These are phyloP conservation scores for Stylosanthes scabra DNA, from an alignment of 331 rosid genomes.

Conservation along the genomic window DNA sequence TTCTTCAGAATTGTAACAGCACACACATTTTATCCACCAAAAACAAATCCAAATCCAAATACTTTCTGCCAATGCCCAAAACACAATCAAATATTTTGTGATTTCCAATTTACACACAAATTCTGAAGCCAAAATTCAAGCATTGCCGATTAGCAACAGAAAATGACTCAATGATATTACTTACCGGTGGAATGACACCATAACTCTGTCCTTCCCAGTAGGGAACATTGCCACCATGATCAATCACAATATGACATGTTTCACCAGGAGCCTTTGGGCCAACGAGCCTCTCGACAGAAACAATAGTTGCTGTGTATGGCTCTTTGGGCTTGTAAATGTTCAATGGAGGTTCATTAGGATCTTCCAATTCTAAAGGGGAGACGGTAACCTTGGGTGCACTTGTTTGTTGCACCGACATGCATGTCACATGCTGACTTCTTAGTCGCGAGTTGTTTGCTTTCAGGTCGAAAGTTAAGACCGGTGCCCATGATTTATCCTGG, in stretches of 20 bases:
- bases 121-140: conserved; percentile 2
- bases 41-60: not conserved
- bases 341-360: conserved; percentile 81
- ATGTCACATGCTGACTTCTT: conserved; percentile 55
- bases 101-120: conserved; percentile 4
- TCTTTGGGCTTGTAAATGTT: conserved; percentile 79
- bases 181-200: conserved; percentile 96
- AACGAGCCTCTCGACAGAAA: conserved; percentile 93
- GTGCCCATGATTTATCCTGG: conserved; percentile 65
- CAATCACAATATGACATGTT: conserved; percentile 96
- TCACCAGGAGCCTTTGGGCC: conserved; percentile 99
- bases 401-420: conserved; percentile 95
- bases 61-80: not conserved
- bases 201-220: conserved; percentile 99
- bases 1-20: too few species aligned
- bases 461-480: conserved; percentile 50
- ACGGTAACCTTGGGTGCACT: conserved; percentile 71
- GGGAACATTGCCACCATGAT: conserved; percentile 95
- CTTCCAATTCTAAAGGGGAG: conserved; percentile 75
- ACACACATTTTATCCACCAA: not conserved
- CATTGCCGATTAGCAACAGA: conserved; percentile 5
- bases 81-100: not conserved
- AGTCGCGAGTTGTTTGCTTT: conserved; percentile 50
- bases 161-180: conserved; percentile 35
- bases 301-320: conserved; percentile 90